These are phyloP conservation scores for Tolypocladium cylindrosporum DNA, from an alignment of 2,329 filamentous ascomycete species.

Conservation along the genomic window DNA sequence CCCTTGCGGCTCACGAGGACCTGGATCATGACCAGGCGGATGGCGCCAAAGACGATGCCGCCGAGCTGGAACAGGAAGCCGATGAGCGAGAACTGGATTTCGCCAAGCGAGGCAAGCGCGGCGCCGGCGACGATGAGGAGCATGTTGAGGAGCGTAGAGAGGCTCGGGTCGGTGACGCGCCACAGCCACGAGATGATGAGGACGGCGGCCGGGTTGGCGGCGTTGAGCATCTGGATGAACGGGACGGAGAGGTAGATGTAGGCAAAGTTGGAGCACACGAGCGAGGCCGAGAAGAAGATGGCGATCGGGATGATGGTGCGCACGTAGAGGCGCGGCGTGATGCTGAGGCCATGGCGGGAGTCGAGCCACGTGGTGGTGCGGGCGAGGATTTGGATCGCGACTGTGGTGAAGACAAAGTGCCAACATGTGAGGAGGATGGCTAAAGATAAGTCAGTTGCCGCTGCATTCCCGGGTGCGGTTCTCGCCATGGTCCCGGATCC, in stretches of 20 bases:
- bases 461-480: not conserved
- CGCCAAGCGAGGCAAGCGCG: conserved; percentile 44
- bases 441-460: conserved; percentile 8
- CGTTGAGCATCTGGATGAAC: conserved; percentile 65
- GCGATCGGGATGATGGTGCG: conserved; percentile 57
- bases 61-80: conserved; percentile 62
- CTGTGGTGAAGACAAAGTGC: conserved; percentile 56
- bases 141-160: conserved; percentile 35
- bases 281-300: conserved; percentile 53
- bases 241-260: conserved; percentile 59
- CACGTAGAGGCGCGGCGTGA: conserved; percentile 50
- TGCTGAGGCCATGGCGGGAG: conserved; percentile 49
- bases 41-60: conserved; percentile 71
- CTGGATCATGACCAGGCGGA: conserved; percentile 78
- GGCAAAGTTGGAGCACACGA: conserved; percentile 57
- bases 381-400: conserved; percentile 56
- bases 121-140: conserved; percentile 43
- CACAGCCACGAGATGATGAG: conserved; percentile 53
- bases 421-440: conserved; percentile 54
- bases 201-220: conserved; percentile 56
- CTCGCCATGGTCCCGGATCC: not conserved
- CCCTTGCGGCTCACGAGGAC: conserved; percentile 67
- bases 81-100: conserved; percentile 57
- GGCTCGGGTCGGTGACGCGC: conserved; percentile 37
- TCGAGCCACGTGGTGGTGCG: conserved; percentile 54